Conservation (phyloP, 1,284 basidiomycete species). For the Austroboletus rostrupii region DNA sequence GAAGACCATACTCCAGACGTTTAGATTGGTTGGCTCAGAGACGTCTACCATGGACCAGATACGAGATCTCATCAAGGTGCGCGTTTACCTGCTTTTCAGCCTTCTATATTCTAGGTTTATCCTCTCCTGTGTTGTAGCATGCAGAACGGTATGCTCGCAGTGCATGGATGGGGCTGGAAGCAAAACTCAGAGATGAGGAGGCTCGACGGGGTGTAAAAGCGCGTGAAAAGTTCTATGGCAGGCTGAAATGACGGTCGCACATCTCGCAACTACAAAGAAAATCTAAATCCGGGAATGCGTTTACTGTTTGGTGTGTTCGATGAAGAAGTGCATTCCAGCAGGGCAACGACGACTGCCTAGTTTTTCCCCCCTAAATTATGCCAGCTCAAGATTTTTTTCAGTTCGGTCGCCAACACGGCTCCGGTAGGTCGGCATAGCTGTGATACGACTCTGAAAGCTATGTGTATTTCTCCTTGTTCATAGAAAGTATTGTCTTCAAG, state of each 20-base stretch:
- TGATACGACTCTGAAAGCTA: no score
- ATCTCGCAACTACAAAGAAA: no score
- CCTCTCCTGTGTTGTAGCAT: slow-evolving; percentile 38
- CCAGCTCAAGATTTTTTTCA: no score
- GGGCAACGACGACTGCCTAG: no score
- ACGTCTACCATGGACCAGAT: slow-evolving; percentile 47
- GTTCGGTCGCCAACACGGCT: no score
- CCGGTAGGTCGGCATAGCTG: no score
- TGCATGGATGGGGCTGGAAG: slow-evolving; percentile 37
- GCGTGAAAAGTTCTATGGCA: slow-evolving; percentile 35
- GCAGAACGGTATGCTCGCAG: slow-evolving; percentile 45
- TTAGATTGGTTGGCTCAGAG: slow-evolving; percentile 58
- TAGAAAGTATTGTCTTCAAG: no score
- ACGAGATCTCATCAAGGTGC: slow-evolving; percentile 50
- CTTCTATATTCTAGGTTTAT: slow-evolving; percentile 1
- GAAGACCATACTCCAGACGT: slow-evolving; percentile 48
- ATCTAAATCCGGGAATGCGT: no score
- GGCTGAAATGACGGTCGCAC: slow-evolving; percentile 13
- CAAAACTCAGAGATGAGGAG: slow-evolving; percentile 46
- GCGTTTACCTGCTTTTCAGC: neutral
- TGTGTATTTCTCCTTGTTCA: no score
- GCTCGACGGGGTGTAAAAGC: slow-evolving; percentile 38
- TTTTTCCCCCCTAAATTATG: no score
- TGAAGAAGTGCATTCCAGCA: no score
- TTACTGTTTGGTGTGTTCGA: no score